These are phyloP conservation scores for Aureobasidium lini DNA, from an alignment of 2,329 filamentous ascomycete species.

Conservation along the genomic window DNA sequence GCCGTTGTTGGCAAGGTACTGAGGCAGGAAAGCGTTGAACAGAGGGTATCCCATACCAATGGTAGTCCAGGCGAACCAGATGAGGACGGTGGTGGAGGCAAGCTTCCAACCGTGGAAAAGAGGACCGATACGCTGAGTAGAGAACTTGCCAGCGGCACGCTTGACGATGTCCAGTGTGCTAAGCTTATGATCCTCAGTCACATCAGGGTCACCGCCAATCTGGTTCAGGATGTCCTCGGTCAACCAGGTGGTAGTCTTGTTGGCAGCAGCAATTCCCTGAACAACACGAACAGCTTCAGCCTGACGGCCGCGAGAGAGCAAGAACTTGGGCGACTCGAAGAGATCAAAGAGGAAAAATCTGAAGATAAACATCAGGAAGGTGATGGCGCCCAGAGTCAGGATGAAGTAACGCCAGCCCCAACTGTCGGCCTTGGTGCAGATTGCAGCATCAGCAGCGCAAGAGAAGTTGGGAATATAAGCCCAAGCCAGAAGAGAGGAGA, in stretches of 20 bases:
- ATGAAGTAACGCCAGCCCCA: conserved; percentile 71
- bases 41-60: conserved; percentile 84
- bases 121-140: conserved; percentile 56
- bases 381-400: conserved; percentile 62
- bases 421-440: conserved; percentile 45
- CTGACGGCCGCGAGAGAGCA: conserved; percentile 69
- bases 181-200: conserved; percentile 33
- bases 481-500: conserved; percentile 66
- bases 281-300: conserved; percentile 72
- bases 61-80: conserved; percentile 75
- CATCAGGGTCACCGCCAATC: conserved; percentile 43
- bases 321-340: conserved; percentile 78
- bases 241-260: conserved; percentile 60
- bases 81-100: conserved; percentile 40
- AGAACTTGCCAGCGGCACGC: conserved; percentile 58
- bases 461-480: conserved; percentile 64
- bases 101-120: conserved; percentile 48
- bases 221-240: conserved; percentile 60
- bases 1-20: conserved; percentile 61
- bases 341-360: conserved; percentile 76
- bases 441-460: conserved; percentile 29
- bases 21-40: conserved; percentile 85
- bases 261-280: conserved; percentile 64
- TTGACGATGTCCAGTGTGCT: conserved; percentile 44
- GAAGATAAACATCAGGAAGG: conserved; percentile 67